phyloP scores from a whole-genome alignment of 441 rosid species.

The Brassica balearica region DNA sequence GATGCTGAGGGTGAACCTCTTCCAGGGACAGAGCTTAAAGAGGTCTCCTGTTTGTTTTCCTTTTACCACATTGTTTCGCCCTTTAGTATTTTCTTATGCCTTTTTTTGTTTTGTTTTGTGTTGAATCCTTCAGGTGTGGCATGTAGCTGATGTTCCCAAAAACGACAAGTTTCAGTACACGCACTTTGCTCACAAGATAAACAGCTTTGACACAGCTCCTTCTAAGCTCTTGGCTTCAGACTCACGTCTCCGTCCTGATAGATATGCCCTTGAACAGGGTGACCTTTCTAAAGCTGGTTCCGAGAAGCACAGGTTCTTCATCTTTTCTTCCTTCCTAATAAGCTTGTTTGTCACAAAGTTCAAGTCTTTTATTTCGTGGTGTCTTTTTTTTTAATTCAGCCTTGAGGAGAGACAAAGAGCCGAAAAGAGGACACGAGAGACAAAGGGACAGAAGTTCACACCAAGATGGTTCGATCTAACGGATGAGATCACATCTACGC shows the following conservation, averaged over 20 bases:
- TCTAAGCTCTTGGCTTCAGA: slow-evolving; percentile 84
- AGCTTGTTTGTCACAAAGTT: not conserved
- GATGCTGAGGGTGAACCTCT: slow-evolving; percentile 73
- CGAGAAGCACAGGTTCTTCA: slow-evolving; percentile 76
- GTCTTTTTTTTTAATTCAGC: slow-evolving; percentile 36
- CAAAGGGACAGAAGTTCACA: slow-evolving; percentile 53
- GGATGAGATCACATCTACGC: slow-evolving; percentile 63
- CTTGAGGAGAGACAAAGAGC: slow-evolving; percentile 81
- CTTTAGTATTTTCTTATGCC: slow-evolving; percentile 1
- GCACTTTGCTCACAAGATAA: slow-evolving; percentile 85
- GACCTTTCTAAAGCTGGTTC: slow-evolving; percentile 78
- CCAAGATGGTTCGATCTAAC: slow-evolving; percentile 76
- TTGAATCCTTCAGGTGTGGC: slow-evolving; percentile 73
- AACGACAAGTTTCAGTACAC: slow-evolving; percentile 86
- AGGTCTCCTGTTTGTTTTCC: slow-evolving; percentile 42
- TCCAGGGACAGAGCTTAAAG: slow-evolving; percentile 68
- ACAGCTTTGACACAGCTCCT: slow-evolving; percentile 93
- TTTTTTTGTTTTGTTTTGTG: not conserved
- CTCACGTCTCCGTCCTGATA: slow-evolving; percentile 95
- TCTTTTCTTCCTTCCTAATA: not conserved
- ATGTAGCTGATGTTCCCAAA: slow-evolving; percentile 78
- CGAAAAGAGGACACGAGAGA: slow-evolving; percentile 64
- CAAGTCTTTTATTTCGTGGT: slow-evolving; percentile 8
- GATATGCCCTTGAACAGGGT: slow-evolving; percentile 92
- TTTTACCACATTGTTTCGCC: not conserved